Conservation (phyloP, 179 eudicot species). For the Spinacia oleracea region DNA sequence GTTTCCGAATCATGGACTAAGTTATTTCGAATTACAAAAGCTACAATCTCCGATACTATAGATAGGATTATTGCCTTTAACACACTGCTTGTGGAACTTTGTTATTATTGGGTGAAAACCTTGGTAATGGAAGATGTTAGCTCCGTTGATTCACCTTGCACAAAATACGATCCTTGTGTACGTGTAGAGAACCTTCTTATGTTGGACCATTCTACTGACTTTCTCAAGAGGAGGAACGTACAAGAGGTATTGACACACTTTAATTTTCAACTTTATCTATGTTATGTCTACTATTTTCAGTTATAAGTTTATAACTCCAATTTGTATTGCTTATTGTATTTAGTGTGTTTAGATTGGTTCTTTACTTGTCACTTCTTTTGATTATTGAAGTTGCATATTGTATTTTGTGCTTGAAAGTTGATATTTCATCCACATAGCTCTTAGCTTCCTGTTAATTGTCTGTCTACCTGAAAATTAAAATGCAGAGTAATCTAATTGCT, state of each 20-base stretch:
- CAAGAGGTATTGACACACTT: no score
- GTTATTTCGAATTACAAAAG: constrained; percentile 6
- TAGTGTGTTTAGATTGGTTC: not conserved
- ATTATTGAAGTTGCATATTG: not conserved
- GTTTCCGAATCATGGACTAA: constrained; percentile 25
- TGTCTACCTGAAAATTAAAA: not conserved
- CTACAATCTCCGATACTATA: not conserved
- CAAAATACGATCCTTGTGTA: constrained; percentile 9
- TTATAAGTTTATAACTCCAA: no score
- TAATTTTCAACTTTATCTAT: no score
- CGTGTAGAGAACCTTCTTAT: constrained; percentile 29
- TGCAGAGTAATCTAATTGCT: not conserved
- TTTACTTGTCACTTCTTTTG: not conserved
- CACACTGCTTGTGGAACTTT: constrained; percentile 18
- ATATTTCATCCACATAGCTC: not conserved
- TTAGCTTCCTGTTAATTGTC: not conserved
- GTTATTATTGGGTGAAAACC: not conserved
- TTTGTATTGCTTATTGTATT: not conserved
- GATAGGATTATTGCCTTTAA: constrained; percentile 16
- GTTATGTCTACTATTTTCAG: no score
- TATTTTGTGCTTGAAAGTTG: no score
- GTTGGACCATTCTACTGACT: constrained; percentile 13
- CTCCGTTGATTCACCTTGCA: not conserved
- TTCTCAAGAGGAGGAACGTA: not conserved
- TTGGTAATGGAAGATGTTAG: constrained; percentile 3